Conservation (phyloP, 352 stramenopile species). For the Aphanomyces invadans region DNA sequence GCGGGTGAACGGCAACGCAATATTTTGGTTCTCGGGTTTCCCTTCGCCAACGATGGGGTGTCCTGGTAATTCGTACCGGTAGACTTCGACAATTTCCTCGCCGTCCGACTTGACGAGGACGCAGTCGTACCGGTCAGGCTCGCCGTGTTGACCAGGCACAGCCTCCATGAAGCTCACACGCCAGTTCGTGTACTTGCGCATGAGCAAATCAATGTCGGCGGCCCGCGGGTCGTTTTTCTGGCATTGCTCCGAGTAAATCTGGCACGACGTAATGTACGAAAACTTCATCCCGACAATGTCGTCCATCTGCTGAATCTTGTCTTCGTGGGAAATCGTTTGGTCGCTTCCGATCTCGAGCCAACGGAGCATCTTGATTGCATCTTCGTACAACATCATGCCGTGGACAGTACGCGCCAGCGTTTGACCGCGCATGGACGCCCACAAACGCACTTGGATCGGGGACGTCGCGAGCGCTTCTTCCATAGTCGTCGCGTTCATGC, state of each 20-base stretch:
- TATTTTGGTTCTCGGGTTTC: constrained; percentile 86
- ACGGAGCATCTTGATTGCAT: constrained; percentile 71
- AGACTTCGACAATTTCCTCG: constrained; percentile 80
- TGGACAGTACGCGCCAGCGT: constrained; percentile 81
- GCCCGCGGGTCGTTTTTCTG: constrained; percentile 57
- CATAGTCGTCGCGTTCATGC: constrained; percentile 55
- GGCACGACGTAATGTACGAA: constrained; percentile 81
- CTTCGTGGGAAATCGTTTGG: constrained; percentile 69
- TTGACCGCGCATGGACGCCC: constrained; percentile 77
- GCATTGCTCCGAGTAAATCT: constrained; percentile 80
- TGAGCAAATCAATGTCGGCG: constrained; percentile 85
- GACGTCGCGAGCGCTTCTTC: constrained; percentile 62
- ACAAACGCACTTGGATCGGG: constrained; percentile 69
- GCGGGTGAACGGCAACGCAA: constrained; percentile 75
- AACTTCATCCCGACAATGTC: constrained; percentile 82
- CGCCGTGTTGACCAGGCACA: constrained; percentile 38
- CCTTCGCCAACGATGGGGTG: constrained; percentile 83
- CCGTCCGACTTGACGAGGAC: constrained; percentile 74
- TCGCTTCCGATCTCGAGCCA: constrained; percentile 83
- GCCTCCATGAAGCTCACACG: constrained; percentile 84
- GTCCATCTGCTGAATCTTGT: constrained; percentile 88
- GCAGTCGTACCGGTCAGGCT: constrained; percentile 51
- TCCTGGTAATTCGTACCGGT: constrained; percentile 80
- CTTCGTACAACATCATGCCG: constrained; percentile 87
- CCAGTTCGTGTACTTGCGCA: constrained; percentile 84